Base-by-base conservation (phyloP, 1,284 basidiomycete genomes). In the Polyporus tsugae region DNA sequence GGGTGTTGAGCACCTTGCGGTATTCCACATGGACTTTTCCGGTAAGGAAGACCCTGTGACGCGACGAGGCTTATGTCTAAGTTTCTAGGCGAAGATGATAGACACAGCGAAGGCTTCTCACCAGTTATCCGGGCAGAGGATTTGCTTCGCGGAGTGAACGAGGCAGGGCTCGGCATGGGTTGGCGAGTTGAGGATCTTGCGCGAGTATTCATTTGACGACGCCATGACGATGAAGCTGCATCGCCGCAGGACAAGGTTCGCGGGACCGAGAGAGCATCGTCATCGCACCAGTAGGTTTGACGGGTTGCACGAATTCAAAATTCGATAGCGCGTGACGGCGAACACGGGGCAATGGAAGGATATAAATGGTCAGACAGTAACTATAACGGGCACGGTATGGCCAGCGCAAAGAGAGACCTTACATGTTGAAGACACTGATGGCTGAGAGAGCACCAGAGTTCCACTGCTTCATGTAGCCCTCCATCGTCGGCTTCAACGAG, bases 391-490 rank as follows among this genome's bases (percentile, higher is more conserved):
- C 25, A 36, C 38, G 22, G 19, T 25, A 22, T 41, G 19, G 29
- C 19, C 44, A 58, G n/a, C 58, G 2, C 15, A n/a, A 22, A 67
- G n/a, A 13, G 39, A 64, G 15, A 59, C 9, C 93, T 76, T 73
- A 95, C 96, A 98, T 97, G 82, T 98, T 96, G 85, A 98, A 98
- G 4, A 98, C 96, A 76, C 94, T 96, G 69, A 97, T 84, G 15
- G 91, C 95, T 73, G 92, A 93, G 46, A 98, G 86, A 10, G 90
- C 87, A 65, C 95, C 96, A 44, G 92, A 90, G 76, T 92, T 85
- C 95, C 95, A 97, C 77, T 96, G 94, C 74, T 86, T 87, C 85
- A 92, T 93, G 84, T 98, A 98, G 62, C 89, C 89, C 78, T 95
- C 93, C 85, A 98, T 87, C 4, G 93, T 91, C 6, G 96, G 96